These are phyloP conservation scores for Leishmania lainsoni DNA, from an alignment of 208 protist genomes.

Conservation along the genomic window DNA sequence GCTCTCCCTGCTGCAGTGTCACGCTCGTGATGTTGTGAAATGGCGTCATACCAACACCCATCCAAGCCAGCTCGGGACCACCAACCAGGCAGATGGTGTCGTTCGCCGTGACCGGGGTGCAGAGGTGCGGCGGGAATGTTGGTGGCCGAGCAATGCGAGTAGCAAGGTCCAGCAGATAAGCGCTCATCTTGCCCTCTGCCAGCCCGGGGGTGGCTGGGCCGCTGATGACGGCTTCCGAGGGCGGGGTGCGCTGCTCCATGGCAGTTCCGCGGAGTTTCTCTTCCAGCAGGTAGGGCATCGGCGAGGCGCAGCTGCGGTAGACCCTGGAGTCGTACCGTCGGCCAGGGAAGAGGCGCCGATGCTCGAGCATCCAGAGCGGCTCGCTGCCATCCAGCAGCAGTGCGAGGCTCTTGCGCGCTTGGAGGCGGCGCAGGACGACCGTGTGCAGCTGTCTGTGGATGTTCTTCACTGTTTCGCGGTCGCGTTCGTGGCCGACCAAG, in stretches of 20 bases:
- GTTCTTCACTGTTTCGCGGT: conserved; percentile 63
- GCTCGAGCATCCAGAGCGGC: conserved; percentile 75
- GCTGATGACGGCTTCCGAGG: conserved; percentile 59
- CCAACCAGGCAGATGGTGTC: conserved; percentile 75
- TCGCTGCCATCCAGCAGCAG: conserved; percentile 71
- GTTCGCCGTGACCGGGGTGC: conserved; percentile 32
- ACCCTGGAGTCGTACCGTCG: conserved; percentile 62
- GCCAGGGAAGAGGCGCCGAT: conserved; percentile 59
- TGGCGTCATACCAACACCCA: conserved; percentile 56
- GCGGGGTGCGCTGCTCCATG: conserved; percentile 46
- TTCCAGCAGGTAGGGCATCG: conserved; percentile 73
- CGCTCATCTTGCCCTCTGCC: conserved; percentile 71
- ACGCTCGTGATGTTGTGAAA: conserved; percentile 76
- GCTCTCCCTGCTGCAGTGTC: conserved; percentile 56
- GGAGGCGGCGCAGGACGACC: conserved; percentile 55
- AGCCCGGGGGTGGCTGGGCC: conserved; percentile 58
- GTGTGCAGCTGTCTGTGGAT: conserved; percentile 56
- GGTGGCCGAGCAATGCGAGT: conserved; percentile 37
- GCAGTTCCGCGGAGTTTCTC: conserved; percentile 46
- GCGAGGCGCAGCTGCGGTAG: conserved; percentile 73
- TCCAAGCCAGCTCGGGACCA: conserved; percentile 57
- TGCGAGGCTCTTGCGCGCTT: conserved; percentile 63
- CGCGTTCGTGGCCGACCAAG: conserved; percentile 63
- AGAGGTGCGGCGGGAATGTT: conserved; percentile 15
- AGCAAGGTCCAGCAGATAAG: conserved; percentile 79